Percentiles rank a stretch among this genome's conserved stretches.
Evolutionary conservation across 192 early-diverging fungal species (phyloP).

Genomic region (Spinellus fusiger): DNA sequence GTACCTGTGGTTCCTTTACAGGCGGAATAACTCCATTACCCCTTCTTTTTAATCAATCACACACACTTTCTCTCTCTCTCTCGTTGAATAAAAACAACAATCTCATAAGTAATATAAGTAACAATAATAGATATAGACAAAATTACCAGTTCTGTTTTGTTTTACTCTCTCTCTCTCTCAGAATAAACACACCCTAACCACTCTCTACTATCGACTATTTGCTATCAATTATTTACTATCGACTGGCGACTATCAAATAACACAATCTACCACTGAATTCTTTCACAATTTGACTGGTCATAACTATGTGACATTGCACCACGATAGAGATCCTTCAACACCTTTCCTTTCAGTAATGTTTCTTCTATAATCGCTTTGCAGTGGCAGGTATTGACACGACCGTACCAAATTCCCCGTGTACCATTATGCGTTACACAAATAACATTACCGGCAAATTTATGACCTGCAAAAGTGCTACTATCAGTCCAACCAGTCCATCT

Average conservation of each 20-base stretch:
- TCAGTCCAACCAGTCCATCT: background rate
- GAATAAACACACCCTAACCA: no score
- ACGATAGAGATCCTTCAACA: slow-evolving; percentile 48
- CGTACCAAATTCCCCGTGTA: slow-evolving; percentile 51
- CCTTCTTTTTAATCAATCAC: background rate
- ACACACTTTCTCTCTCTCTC: background rate
- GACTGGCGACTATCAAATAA: background rate
- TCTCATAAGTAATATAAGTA: background rate
- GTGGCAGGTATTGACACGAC: slow-evolving; percentile 49
- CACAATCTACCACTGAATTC: slow-evolving; percentile 16
- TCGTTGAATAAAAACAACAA: background rate
- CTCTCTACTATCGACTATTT: background rate
- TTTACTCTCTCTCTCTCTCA: no score
- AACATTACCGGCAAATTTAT: slow-evolving; percentile 58
- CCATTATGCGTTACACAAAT: slow-evolving; percentile 45
- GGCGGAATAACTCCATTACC: slow-evolving; percentile 10
- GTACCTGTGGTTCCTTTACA: slow-evolving; percentile 18
- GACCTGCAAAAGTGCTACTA: slow-evolving; percentile 27
- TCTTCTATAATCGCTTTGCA: slow-evolving; percentile 43
- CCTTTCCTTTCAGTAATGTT: slow-evolving; percentile 40
- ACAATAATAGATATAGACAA: background rate
- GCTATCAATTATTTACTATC: background rate
- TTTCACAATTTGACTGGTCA: slow-evolving; percentile 17
- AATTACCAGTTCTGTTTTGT: no score
- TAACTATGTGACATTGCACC: slow-evolving; percentile 50